These are phyloP conservation scores for Carallia brachiata DNA, from an alignment of 345 rosid genomes.

Conservation along the genomic window DNA sequence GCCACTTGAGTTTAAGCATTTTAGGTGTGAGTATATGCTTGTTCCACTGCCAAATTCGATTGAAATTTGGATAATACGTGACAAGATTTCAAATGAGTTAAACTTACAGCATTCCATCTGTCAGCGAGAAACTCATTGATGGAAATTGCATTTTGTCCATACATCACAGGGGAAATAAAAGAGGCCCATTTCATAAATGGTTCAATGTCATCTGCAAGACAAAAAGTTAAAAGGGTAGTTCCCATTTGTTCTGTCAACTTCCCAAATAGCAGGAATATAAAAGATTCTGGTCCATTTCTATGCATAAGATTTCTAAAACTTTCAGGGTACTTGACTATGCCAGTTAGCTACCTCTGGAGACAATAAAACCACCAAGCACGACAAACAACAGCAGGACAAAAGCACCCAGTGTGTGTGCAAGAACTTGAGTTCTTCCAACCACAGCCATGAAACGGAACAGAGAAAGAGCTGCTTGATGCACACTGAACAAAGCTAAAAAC, in stretches of 20 bases:
- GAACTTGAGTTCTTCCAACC: neutral
- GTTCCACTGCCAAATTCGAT: neutral
- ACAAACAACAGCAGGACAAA: neutral
- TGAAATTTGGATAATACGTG: neutral
- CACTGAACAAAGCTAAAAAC: neutral
- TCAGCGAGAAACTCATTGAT: neutral
- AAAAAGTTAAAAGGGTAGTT: neutral
- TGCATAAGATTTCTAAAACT: neutral
- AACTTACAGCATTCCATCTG: neutral
- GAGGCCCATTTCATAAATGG: constrained; percentile 1
- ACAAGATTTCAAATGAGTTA: neutral
- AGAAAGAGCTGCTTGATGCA: constrained; percentile 2
- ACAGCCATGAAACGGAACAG: neutral
- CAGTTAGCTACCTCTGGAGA: neutral
- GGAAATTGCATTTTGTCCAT: neutral
- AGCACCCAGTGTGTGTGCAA: constrained; percentile 5
- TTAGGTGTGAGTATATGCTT: too few species aligned
- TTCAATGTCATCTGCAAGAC: neutral
- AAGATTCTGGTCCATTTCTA: neutral
- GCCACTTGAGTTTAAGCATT: neutral
- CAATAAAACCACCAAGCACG: neutral
- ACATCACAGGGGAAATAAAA: neutral
- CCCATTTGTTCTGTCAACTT: neutral
- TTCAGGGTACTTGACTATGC: neutral
- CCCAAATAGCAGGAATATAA: neutral